Evolutionary conservation across 2,329 filamentous ascomycete genomes (phyloP), one percentile per base, ranked within the genome.

Genomic region (Fusarium subtropicale): DNA sequence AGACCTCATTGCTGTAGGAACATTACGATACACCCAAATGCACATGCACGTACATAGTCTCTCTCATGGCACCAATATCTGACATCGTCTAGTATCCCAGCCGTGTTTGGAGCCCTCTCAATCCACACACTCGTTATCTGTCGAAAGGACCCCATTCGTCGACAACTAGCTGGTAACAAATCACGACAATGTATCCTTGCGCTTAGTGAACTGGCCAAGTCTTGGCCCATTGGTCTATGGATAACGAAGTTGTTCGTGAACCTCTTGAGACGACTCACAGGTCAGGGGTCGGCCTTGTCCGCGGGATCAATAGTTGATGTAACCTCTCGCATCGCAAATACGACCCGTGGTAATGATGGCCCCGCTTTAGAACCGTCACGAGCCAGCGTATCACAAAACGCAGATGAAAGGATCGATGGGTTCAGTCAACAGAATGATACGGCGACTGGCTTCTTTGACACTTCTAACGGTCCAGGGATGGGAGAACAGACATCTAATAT

Each of bases 171-270:
- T 2, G 70, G 66, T 2, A 72, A 72, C 22, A 72, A 73, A 28
- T 71, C 70, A 5, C 65, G 70, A 0, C 70, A 72, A 41, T 72
- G 70, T n/a, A 72, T 72, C 6, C 57, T 72, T 3, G 70, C 70
- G 1, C 39, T 72, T 2, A 57, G 60, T 0, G 70, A 72, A 11
- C 44, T 72, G 5, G 56, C 70, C 11, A 72, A 73, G 1, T 34
- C 47, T 0, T 72, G 70, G 70, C 70, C 70, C 0, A 68, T 72
- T 2, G 68, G 70, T 2, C 20, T 71, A 18, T 71, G 70, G 70
- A 67, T 73, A 5, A 46, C 63, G 2, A 69, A 57, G 7, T 53
- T 70, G 10, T 72, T 72, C n/a, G 56, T 58, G 1, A 72, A 71
- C 3, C 60, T 72, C 7, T 56, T 72, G 44, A 39, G 58, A 30